Evolutionary conservation across 2,329 filamentous ascomycete genomes (phyloP).

Genomic region (Claviceps quebecensis): DNA sequence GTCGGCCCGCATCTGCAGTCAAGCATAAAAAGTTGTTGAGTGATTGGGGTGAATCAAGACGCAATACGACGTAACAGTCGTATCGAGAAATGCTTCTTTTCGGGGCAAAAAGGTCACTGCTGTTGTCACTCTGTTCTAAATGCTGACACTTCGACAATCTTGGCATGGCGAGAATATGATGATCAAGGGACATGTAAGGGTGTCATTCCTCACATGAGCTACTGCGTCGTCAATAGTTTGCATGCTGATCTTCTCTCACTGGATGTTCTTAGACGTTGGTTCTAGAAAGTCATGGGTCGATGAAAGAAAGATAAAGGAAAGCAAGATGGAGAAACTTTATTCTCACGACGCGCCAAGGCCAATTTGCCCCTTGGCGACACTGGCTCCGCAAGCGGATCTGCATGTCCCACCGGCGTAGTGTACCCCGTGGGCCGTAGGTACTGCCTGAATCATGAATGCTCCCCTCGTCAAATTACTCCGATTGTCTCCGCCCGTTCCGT

Average conservation of each 20-base stretch:
- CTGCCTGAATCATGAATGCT: neutral
- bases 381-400: neutral
- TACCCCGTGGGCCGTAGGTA: no score
- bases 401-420: neutral
- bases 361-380: neutral
- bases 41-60: neutral
- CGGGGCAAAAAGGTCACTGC: conserved; percentile 4
- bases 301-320: neutral
- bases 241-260: neutral
- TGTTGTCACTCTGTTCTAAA: neutral
- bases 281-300: neutral
- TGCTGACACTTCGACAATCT: neutral
- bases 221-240: neutral
- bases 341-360: neutral
- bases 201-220: neutral
- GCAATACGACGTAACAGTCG: conserved; percentile 2
- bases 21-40: neutral
- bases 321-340: neutral
- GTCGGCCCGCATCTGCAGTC: neutral
- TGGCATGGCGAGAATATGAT: neutral
- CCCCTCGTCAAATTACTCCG: neutral
- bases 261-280: neutral
- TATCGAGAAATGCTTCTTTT: neutral
- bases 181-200: neutral
- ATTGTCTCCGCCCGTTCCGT: neutral